Conservation (phyloP, 2,329 filamentous ascomycete species). For the Cladosporium sp. region DNA sequence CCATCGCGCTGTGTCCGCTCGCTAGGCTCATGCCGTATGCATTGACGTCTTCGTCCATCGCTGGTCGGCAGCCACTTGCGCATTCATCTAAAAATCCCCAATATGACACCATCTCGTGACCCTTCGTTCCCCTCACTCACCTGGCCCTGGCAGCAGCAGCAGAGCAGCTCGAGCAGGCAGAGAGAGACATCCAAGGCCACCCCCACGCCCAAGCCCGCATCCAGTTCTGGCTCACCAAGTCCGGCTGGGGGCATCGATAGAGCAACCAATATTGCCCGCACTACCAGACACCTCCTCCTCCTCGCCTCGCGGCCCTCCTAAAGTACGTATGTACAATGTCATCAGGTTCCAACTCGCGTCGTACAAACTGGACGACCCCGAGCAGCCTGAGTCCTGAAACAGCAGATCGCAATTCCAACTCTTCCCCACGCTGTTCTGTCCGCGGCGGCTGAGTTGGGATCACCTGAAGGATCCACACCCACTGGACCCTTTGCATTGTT, state of each 20-base stretch:
- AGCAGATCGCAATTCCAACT: conserved; percentile 11
- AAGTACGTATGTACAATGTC: background rate
- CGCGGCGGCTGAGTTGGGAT: background rate
- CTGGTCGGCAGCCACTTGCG: background rate
- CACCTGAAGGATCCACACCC: background rate
- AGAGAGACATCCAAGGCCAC: background rate
- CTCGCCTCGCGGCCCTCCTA: background rate
- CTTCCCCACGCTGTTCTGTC: background rate
- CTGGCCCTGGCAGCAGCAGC: background rate
- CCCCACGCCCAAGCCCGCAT: background rate
- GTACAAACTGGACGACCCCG: background rate
- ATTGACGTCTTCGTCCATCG: background rate
- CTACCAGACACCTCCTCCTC: background rate
- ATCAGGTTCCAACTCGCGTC: conserved; percentile 4
- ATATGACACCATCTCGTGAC: conserved; percentile 11
- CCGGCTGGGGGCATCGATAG: background rate
- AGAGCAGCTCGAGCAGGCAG: background rate
- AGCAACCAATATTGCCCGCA: background rate
- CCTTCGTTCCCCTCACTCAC: conserved; percentile 5
- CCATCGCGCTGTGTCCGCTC: background rate
- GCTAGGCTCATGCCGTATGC: conserved; percentile 6
- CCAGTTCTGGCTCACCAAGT: conserved; percentile 5
- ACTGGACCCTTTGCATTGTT: conserved; percentile 4
- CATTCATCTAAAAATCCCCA: background rate
- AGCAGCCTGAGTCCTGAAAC: conserved; percentile 11